Conservation (phyloP, 2,329 filamentous ascomycete species). For the Fusarium nanum region DNA sequence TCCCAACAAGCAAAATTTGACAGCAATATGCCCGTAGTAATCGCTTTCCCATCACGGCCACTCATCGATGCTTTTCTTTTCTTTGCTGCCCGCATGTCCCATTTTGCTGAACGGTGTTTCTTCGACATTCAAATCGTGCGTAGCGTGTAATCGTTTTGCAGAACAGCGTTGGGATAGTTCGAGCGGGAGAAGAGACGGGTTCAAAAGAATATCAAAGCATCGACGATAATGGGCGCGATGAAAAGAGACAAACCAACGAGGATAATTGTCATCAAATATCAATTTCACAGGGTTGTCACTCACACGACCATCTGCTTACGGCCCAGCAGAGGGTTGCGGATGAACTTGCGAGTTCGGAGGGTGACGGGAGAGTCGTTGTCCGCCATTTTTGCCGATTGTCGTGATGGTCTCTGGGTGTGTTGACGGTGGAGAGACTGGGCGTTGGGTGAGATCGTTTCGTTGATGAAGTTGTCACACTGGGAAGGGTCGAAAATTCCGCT, state of each 20-base stretch:
- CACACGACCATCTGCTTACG: slow-evolving; percentile 99
- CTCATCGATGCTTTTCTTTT: slow-evolving; percentile 17
- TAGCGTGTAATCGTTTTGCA: slow-evolving; percentile 17
- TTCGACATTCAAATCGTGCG: slow-evolving; percentile 20
- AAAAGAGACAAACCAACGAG: slow-evolving; percentile 11
- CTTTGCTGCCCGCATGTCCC: slow-evolving; percentile 21
- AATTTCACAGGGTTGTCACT: slow-evolving; percentile 59
- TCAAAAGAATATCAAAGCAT: slow-evolving; percentile 16
- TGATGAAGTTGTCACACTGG: slow-evolving; percentile 49
- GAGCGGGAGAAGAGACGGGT: slow-evolving; percentile 2
- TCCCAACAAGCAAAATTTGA: slow-evolving; percentile 11
- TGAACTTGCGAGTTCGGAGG: slow-evolving; percentile 99
- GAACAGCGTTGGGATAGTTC: slow-evolving; percentile 7
- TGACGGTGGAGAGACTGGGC: slow-evolving; percentile 49
- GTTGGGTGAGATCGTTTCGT: slow-evolving; percentile 50
- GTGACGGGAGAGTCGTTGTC: slow-evolving; percentile 82
- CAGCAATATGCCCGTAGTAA: background rate
- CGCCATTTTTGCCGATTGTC: slow-evolving; percentile 80
- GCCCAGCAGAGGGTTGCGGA: slow-evolving; percentile 98
- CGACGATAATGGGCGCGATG: slow-evolving; percentile 22
- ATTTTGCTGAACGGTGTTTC: slow-evolving; percentile 1
- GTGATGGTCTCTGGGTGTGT: slow-evolving; percentile 51
- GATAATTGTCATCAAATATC: slow-evolving; percentile 19
- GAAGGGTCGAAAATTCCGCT: slow-evolving; percentile 52
- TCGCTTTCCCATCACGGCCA: background rate